Conservation (phyloP, 257 asterid genomes). For the Nicotiana undulata region DNA sequence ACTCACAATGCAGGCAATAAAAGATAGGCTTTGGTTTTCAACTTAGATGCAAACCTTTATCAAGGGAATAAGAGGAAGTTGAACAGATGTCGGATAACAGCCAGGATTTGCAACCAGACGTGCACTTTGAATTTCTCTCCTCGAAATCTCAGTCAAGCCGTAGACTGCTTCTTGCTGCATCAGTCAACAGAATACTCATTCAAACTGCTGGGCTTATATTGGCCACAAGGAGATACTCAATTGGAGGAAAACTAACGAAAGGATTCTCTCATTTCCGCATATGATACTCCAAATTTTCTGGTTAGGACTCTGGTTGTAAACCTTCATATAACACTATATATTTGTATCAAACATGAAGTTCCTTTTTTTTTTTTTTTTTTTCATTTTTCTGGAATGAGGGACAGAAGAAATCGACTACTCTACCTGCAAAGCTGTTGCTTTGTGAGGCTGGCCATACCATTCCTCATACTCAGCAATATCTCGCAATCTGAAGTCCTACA, state of each 20-base stretch:
- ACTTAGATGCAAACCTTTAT: slow-evolving; percentile 45
- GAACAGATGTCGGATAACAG: slow-evolving; percentile 90
- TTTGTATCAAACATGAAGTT: background rate
- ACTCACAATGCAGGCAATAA: background rate
- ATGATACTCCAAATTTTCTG: background rate
- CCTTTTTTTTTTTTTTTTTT: background rate
- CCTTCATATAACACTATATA: background rate
- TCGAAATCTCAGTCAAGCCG: slow-evolving; percentile 80
- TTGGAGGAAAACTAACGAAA: background rate
- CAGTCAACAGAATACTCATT: slow-evolving; percentile 5
- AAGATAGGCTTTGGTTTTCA: background rate
- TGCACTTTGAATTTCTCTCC: slow-evolving; percentile 60
- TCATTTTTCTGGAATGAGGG: background rate
- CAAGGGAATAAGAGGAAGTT: slow-evolving; percentile 87
- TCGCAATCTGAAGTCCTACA: slow-evolving; percentile 83
- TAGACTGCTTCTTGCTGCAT: slow-evolving; percentile 84
- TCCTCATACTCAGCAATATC: slow-evolving; percentile 75
- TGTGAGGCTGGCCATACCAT: slow-evolving; percentile 96
- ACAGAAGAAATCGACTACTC: background rate
- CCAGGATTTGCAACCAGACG: slow-evolving; percentile 96
- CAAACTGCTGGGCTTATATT: background rate
- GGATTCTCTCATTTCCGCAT: background rate
- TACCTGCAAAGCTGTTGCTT: slow-evolving; percentile 80
- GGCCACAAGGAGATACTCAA: background rate
- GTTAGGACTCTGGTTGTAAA: background rate